Evolutionary conservation across 176 grass and related monocot genomes (phyloP).

Genomic region (Chloris gayana): DNA sequence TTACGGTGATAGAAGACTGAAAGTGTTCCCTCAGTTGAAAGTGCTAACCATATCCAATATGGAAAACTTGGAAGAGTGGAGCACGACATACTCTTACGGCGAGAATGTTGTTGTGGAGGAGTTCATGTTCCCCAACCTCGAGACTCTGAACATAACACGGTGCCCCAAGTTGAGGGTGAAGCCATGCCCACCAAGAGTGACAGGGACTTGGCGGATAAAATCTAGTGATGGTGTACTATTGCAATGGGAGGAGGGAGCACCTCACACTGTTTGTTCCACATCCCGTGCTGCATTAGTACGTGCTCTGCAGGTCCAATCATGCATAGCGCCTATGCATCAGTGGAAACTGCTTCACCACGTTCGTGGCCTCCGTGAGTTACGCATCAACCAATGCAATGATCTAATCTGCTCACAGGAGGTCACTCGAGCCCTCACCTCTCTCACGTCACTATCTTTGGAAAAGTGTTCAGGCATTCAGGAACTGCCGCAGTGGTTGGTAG

Average conservation of each 20-base stretch:
- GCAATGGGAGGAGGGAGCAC: not conserved
- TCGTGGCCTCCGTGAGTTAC: not conserved
- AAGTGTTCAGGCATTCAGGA: not conserved
- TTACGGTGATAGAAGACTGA: not conserved
- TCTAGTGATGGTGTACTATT: not conserved
- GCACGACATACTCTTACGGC: not conserved
- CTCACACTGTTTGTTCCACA: not conserved
- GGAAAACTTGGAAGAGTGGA: slow-evolving; percentile 11
- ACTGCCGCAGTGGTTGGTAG: not conserved
- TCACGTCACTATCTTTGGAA: not conserved
- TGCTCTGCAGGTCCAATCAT: rapidly evolving
- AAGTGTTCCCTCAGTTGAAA: not conserved
- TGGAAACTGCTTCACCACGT: slow-evolving; percentile 30
- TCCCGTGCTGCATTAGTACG: not conserved
- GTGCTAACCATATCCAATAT: not conserved
- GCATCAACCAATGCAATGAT: rapidly evolving
- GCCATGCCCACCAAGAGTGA: not conserved
- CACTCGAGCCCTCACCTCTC: not conserved
- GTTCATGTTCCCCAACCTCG: slow-evolving; percentile 8
- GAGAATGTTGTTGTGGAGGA: not conserved
- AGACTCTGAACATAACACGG: not conserved
- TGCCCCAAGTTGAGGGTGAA: slow-evolving; percentile 23
- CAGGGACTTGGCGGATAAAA: not conserved
- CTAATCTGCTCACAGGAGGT: not conserved
- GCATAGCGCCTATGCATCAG: not conserved